Base-by-base conservation (phyloP, 805 yeast genomes). In the Barnettozyma californica region DNA sequence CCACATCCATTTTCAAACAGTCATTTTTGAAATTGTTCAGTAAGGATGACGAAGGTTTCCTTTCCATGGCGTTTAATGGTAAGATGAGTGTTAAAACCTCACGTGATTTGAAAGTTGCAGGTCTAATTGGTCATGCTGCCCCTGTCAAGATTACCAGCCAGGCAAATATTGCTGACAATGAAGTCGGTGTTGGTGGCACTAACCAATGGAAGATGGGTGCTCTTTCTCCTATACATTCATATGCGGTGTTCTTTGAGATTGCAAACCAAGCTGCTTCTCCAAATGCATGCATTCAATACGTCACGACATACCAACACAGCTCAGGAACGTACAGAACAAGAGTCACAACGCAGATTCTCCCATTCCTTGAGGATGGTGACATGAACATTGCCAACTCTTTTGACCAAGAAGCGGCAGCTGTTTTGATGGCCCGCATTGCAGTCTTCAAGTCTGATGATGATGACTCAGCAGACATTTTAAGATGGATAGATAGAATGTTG, bases 391-490 rank as follows among this genome's bases (percentile, higher is more conserved):
- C 77, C 5, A 71, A 72, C 26, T 75, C 94, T n/a, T 94, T 94
- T 66, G 99, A 94, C 69, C 98, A 94, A 74, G 98, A 94, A 68
- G 96, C 97, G 11, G 97, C 99, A 3, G 95, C 97, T 14, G 97
- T 91, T 1, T 71, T 91, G 50, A 84, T 92, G 83, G 85, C 97
- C 1, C 77, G 98, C 64, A 78, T 92, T 47, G 94, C 97, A 10
- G 90, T 92, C 41, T 84, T 78, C 75, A 90, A 90, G 66, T 78
- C 83, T 9, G 79, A 78, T 55, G 78, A 85, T 23, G 96, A 90
- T 61, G 96, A 89, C 60, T 94, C 94, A 39, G 91, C 95, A 13
- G 98, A 92, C 65, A 87, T 92, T 20, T 77, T 91, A 62, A 76
- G 96, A 67, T 92, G 97, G 97, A 83, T 89, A 53, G 99, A 94